A percentile compares a stretch with the other conserved stretches of the same genome.
Evolutionary conservation across 768 basidiomycete species (phyloP).

Genomic region (Lanmaoa pseudosensibilis): DNA sequence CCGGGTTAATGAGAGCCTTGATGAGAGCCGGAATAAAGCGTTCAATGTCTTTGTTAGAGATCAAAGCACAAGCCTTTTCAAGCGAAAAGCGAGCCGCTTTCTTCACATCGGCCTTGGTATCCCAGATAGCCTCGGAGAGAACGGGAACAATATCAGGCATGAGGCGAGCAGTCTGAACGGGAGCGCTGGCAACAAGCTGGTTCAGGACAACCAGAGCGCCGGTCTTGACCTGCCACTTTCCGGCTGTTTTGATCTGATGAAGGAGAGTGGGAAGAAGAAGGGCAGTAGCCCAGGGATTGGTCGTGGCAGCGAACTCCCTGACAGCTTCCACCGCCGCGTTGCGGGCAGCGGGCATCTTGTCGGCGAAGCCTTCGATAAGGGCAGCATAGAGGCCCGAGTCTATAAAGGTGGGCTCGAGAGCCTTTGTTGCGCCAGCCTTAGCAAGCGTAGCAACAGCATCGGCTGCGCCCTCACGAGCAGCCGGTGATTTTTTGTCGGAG

Average conservation of each 20-base stretch:
- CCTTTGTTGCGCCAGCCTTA: slow-evolving; percentile 68
- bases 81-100: slow-evolving; percentile 95
- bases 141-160: slow-evolving; percentile 95
- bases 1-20: slow-evolving; percentile 97
- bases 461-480: slow-evolving; percentile 86
- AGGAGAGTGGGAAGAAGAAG: slow-evolving; percentile 86
- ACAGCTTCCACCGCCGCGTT: slow-evolving; percentile 84
- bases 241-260: slow-evolving; percentile 90
- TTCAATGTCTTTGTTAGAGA: slow-evolving; percentile 98
- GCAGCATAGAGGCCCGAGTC: slow-evolving; percentile 82
- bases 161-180: slow-evolving; percentile 79
- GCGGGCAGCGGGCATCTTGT: slow-evolving; percentile 89
- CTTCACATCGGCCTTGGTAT: slow-evolving; percentile 98
- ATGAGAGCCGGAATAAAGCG: slow-evolving; percentile 97
- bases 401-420: slow-evolving; percentile 87
- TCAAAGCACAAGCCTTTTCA: slow-evolving; percentile 89
- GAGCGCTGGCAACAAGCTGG: slow-evolving; percentile 82
- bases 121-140: slow-evolving; percentile 96
- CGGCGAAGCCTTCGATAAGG: slow-evolving; percentile 90
- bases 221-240: slow-evolving; percentile 97
- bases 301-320: slow-evolving; percentile 65
- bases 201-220: slow-evolving; percentile 81
- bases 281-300: slow-evolving; percentile 87
- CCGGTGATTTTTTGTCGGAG: slow-evolving; percentile 92
- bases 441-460: slow-evolving; percentile 65